Base-by-base conservation (phyloP, 306 rosid genomes). In the Fagus sylvatica region DNA sequence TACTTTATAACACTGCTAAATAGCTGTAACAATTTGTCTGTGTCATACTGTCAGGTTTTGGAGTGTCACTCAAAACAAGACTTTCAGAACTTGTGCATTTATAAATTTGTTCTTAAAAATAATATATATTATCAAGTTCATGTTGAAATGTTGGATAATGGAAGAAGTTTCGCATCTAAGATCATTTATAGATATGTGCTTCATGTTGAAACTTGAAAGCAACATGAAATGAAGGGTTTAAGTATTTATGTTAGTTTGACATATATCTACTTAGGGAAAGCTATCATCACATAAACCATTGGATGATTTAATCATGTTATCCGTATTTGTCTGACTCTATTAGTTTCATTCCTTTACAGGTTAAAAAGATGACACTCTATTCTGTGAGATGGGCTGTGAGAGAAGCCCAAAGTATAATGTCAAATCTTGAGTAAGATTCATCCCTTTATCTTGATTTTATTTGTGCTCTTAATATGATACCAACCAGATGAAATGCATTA, bases 281-380 rank as follows among this genome's bases (percentile, higher is more conserved):
- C 55, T 51, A n/a, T n/a, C n/a, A 51, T 51, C 55, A 13, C 3
- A 13, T 51, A 11, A n/a, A 1, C n/a, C 55, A 51, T 51, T 2
- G 55, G n/a, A 13, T 51, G 13, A 51, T 51, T 11, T 5, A 51
- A 1, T 51, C 55, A 51, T 13, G 3, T 11, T 51, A 51, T 34
- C 17, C 34, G 16, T 69, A n/a, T 32, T 33, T n/a, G 69, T 43
- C 10, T 16, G 74, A 41, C 46, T 65, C 28, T 60, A 53, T 79
- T 75, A 55, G 62, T 43, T 84, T 64, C 82, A 69, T 79, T 36
- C 34, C 42, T 81, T 72, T 74, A 33, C 91, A 88, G 91, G 87
- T 90, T 48, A 90, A 85, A 78, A 90, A 87, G 85, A 85, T 90
- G 89, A 76, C 88, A 48, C 93, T 86, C 69, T 88, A 90, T 82